Conservation (phyloP, 2,329 filamentous ascomycete species). For the Fusarium irregulare region DNA sequence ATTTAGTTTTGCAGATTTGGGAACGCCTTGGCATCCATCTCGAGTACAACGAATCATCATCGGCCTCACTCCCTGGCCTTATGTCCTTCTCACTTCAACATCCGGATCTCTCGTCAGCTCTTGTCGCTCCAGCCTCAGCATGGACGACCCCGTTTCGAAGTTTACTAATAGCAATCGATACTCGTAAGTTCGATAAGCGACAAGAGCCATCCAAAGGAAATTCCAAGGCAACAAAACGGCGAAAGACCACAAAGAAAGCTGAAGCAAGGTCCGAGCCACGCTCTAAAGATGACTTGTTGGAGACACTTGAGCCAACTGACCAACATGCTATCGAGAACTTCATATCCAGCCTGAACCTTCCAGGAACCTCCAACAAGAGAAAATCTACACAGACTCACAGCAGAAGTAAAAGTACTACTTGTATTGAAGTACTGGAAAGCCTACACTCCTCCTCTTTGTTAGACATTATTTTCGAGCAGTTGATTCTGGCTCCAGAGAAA, state of each 20-base stretch:
- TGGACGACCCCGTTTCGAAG: conserved; percentile 44
- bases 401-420: neutral
- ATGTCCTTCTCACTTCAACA: conserved; percentile 54
- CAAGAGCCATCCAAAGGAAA: neutral
- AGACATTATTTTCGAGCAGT: conserved; percentile 40
- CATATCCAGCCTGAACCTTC: conserved; percentile 40
- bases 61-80: conserved; percentile 24
- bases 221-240: conserved; percentile 12
- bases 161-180: conserved; percentile 43
- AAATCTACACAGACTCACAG: neutral
- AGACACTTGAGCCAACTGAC: conserved; percentile 38
- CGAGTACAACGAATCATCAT: conserved; percentile 22
- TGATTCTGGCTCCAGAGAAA: conserved; percentile 44
- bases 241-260: conserved; percentile 5
- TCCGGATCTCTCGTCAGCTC: conserved; percentile 48
- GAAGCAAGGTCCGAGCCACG: neutral
- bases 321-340: conserved; percentile 48
- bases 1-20: conserved; percentile 47
- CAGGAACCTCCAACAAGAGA: neutral
- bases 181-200: conserved; percentile 19
- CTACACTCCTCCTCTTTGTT: conserved; percentile 25
- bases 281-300: conserved; percentile 18
- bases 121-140: conserved; percentile 46
- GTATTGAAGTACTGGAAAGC: conserved; percentile 9
- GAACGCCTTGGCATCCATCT: conserved; percentile 47